Conservation (phyloP, 2,329 filamentous ascomycete genomes). For the Penicillium glabrum region DNA sequence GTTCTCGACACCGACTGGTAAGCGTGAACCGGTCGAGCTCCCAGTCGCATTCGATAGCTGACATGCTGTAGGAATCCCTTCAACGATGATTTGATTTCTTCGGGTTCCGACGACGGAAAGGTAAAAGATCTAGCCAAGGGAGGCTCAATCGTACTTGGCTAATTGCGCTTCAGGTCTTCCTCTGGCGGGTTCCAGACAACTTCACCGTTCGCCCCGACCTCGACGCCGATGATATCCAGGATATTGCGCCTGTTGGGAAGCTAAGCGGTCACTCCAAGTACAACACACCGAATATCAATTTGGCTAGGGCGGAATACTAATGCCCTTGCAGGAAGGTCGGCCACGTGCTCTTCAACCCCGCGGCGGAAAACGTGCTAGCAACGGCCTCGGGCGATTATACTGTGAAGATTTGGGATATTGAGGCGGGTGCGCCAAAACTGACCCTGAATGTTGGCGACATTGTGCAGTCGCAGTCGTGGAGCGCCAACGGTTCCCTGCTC, state of each 20-base stretch:
- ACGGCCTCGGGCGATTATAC: conserved; percentile 93
- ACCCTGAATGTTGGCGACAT: conserved; percentile 86
- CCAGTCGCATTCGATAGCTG: not conserved
- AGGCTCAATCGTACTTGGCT: conserved; percentile 11
- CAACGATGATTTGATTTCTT: conserved; percentile 89
- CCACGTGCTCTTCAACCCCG: conserved; percentile 96
- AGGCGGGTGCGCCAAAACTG: conserved; percentile 71
- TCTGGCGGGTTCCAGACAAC: conserved; percentile 89
- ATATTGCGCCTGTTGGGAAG: conserved; percentile 78
- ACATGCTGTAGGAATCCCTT: conserved; percentile 74
- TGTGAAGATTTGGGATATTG: conserved; percentile 93
- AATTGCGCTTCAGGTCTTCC: conserved; percentile 61
- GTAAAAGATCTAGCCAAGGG: conserved; percentile 33
- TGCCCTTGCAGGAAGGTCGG: conserved; percentile 75
- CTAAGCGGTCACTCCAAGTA: conserved; percentile 85
- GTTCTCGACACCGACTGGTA: conserved; percentile 98
- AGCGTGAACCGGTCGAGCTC: conserved; percentile 25
- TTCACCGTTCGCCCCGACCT: conserved; percentile 83
- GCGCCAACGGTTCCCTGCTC: conserved; percentile 78
- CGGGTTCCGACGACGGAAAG: conserved; percentile 94
- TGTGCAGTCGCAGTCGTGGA: conserved; percentile 95
- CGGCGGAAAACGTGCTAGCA: conserved; percentile 91
- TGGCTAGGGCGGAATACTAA: conserved; percentile 22
- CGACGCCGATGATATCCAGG: conserved; percentile 70
- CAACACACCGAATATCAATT: conserved; percentile 21